Base-by-base conservation (phyloP, 176 grass and related monocot genomes). In the Triticum monococcum region DNA sequence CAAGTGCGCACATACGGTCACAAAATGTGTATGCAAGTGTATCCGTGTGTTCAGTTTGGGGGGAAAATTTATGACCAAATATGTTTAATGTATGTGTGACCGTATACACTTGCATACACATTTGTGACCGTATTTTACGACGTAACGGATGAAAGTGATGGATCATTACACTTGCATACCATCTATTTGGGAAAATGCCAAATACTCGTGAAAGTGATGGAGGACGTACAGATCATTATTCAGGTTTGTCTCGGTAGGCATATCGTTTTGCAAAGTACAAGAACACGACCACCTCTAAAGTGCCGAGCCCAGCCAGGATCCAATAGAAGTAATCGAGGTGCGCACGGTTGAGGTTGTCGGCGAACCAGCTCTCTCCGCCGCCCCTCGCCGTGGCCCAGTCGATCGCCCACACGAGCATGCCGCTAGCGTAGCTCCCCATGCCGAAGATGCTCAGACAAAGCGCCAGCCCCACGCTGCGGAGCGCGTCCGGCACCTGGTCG, bases 401-500 rank as follows among this genome's bases (percentile, higher is more conserved):
- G 59, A 81, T 79, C 28, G 36, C 43, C 30, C 72, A 78, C 12
- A 84, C 70, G 7, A 85, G 74, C 36, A 59, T 17, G 50, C 81
- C 11, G 26, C 87, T 89, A 2, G 61, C 48, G 20, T 72, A 84
- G 71, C 24, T 68, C 17, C 87, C 87, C 17, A 22, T n/a, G 7
- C 81, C 87, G 0, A 79, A 4, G 64, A 83, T 50, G 63, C 83
- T 86, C 26, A 68, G n/a, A 57, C 1, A 86, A 3, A 86, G 80
- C 2, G 84, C 84, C 26, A 82, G 60, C 18, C 88, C 88, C 20
- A 86, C 22, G 46, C 88, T 90, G 11, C 88, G 85, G 43, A 90
- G 20, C 9, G 71, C 26, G 60, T 86, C 73, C 9, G 92, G 88
- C 12, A 89, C 85, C 52, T 97, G 90, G 68, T 90, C 86, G 31